Evolutionary conservation across 2,329 filamentous ascomycete species (phyloP).

Genomic region (Fulvia fulva): DNA sequence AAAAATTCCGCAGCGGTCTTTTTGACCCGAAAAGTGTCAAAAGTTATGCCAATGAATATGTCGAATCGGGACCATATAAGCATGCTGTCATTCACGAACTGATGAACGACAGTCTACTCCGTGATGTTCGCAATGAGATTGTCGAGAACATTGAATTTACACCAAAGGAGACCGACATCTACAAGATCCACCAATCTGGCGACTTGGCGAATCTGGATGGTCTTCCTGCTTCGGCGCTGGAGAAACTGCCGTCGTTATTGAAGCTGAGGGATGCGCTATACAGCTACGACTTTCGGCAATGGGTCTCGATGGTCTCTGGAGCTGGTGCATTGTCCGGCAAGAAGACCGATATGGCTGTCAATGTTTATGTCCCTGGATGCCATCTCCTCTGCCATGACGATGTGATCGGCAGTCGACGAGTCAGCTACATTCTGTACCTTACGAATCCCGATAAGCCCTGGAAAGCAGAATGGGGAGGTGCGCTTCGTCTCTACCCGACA

Average conservation of each 20-base stretch:
- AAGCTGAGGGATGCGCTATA: constrained; percentile 92
- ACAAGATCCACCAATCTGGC: constrained; percentile 98
- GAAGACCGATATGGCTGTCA: constrained; percentile 99
- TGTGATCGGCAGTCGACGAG: constrained; percentile 91
- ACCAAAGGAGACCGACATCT: constrained; percentile 98
- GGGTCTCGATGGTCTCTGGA: constrained; percentile 78
- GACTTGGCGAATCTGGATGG: constrained; percentile 96
- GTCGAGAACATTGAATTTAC: constrained; percentile 89
- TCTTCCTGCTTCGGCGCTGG: constrained; percentile 77
- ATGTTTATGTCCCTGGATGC: constrained; percentile 94
- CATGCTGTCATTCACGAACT: constrained; percentile 84
- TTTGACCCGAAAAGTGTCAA: constrained; percentile 58
- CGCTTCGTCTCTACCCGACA: constrained; percentile 79
- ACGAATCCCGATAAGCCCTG: constrained; percentile 88
- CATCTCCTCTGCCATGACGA: constrained; percentile 97
- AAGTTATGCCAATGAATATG: constrained; percentile 60
- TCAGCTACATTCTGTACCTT: constrained; percentile 96
- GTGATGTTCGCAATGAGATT: constrained; percentile 83
- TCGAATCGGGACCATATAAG: constrained; percentile 70
- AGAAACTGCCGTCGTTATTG: constrained; percentile 83
- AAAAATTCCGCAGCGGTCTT: constrained; percentile 62
- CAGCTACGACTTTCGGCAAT: constrained; percentile 82
- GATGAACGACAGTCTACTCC: constrained; percentile 76
- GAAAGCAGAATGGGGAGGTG: constrained; percentile 89
- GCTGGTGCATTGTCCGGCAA: constrained; percentile 82